Evolutionary conservation across 768 basidiomycete genomes (phyloP), one percentile per base, ranked within the genome.

Genomic region (Lactarius hengduanensis): DNA sequence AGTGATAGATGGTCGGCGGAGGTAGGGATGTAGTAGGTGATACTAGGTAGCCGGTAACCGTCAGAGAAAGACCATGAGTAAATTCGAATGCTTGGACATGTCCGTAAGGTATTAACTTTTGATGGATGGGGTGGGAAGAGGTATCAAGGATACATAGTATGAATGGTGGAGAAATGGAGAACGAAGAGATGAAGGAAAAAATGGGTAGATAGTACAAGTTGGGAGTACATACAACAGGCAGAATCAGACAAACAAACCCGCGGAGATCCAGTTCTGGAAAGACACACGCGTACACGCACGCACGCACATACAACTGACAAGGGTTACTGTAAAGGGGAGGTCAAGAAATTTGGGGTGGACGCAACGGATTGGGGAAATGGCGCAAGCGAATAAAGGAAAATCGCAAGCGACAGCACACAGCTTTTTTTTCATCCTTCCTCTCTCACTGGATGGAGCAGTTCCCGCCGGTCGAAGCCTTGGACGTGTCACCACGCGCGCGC

Each of bases 381-480:
- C 34, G 34, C 8, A 13, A 57, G 34, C 32, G 32, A 57, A 9
- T 30, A 34, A 57, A n/a, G 13, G 0, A 20, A 34, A 36, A 34
- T 4, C 22, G 28, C 18, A 11, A 13, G 11, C 18, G 18, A 20
- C 11, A 50, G 2, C 28, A 20, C 6, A 22, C 3, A 36, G 45
- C 40, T 34, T 30, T 53, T 64, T 53, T 41, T 28, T 4, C 11
- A 1, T 38, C 22, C 50, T 53, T 26, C 30, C 32, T 4, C 32
- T 10, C 18, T 61, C 59, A 65, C 54, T 69, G 67, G 18, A 65
- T 53, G n/a, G 41, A 54, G 54, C 69, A 70, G 41, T 63, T 65
- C 10, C 54, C 40, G 11, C 22, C 54, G 8, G 8, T 34, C 40
- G 62, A 62, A 26, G 28, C 18, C 47, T 68, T 68, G 15, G 43